Evolutionary conservation across 2,329 filamentous ascomycete species (phyloP), one percentile per base, ranked within the genome.

Genomic region (Dothideomycetes sp.): DNA sequence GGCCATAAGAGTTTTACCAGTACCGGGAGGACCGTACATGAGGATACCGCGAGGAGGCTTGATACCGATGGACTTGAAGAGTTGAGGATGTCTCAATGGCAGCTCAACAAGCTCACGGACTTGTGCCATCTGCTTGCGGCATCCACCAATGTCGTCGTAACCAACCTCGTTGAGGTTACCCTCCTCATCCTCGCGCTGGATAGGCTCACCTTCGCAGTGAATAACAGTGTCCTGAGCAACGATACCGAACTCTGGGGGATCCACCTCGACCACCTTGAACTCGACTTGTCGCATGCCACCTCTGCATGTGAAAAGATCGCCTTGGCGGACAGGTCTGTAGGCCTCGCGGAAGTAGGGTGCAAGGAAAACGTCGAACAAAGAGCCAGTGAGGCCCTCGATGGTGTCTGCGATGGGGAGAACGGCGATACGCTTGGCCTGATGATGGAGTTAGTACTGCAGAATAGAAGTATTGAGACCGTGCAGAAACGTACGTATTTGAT

Each of bases 41-140:
- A 98, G 77, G 59, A 96, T 94, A 79, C 91, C 91, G 59, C 91
- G 87, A 32, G 91, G 91, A 42, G 91, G 91, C 78, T 98, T 98
- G 72, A 98, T 95, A 78, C 91, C 91, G 60, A 98, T 96, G 28
- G 89, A 96, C 76, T 96, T 98, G 83, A 98, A 98, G 36, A 98
- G 82, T 66, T 96, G 91, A 46, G 91, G 91, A 67, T 98, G 91
- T 59, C 91, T 82, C 47, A 98, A 77, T 47, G 91, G 91, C 53
- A 98, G 74, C 74, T 98, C 91, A 51, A 98, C 91, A 74, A 98
- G 80, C 66, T 98, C 91, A 62, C 91, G 85, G 56, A 98, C 94
- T 73, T 98, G 91, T 49, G 91, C 91, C 91, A 98, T 96, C 71
- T 98, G 91, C 73, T 98, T 98, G 60, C 91, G 79, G 77, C 91